Base-by-base conservation (phyloP, 164 flowering plant species). In the Brasenia schreberi region DNA sequence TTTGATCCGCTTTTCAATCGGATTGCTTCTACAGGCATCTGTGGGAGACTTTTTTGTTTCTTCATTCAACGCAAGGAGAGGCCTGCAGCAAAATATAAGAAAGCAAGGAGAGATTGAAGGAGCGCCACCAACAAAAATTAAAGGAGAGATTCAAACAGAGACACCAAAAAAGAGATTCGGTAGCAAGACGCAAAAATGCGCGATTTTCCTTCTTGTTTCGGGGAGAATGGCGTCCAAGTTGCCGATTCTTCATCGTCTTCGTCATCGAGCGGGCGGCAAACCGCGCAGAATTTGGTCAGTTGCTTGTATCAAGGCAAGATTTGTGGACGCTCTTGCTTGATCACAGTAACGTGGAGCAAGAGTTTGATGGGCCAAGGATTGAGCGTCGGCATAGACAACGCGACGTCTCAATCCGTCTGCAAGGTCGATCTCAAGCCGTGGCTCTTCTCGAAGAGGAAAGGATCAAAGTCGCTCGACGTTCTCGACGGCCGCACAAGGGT, bases 191-290 rank as follows among this genome's bases (percentile, higher is more conserved):
- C 65, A 70, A 5, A 33, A 64, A 81, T 81, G 84, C 76, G 78
- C 61, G 84, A 78, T 65, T 81, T 81, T 58, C 81, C 83, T 63
- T 78, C 84, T 5, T 81, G 84, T 75, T 81, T 78, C 70, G 80
- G 77, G 66, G 81, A 81, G 66, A 81, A 68, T 75, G 84, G 80
- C 49, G 81, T 81, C 62, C 84, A 81, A 66, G 72, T 81, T 62
- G 80, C 80, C 19, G 81, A 81, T 74, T 69, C 80, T 3, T 78
- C 84, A 0, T 75, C 79, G 18, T 70, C 65, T 45, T 49, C 56
- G 10, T 49, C 56, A 14, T 49, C 56, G 56, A 14, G 56, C 56
- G 56, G 39, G 39, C n/a, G 43, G 61, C 71, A 42, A 67, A 68
- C 68, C 23, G 77, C 80, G 18, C 82, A 81, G 63, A 81, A 81